These are phyloP conservation scores for Chloropicon primus DNA, from an alignment of 139 green algal species.

Conservation along the genomic window DNA sequence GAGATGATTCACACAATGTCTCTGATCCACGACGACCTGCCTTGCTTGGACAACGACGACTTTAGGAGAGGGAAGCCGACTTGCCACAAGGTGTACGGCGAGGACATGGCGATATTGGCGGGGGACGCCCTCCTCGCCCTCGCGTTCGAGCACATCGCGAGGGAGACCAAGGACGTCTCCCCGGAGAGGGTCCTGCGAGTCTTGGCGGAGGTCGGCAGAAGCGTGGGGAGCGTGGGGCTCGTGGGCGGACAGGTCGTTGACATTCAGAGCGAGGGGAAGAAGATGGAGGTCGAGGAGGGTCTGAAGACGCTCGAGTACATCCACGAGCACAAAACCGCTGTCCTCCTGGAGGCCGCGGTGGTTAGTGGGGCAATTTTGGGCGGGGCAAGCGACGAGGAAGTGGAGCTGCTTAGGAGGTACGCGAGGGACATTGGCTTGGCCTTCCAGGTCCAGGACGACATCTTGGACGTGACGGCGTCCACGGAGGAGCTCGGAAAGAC, in stretches of 20 bases:
- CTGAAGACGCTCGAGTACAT: slow-evolving; percentile 95
- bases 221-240: slow-evolving; percentile 76
- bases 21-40: slow-evolving; percentile 91
- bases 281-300: slow-evolving; percentile 44
- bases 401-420: slow-evolving; percentile 86
- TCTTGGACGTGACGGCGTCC: slow-evolving; percentile 83
- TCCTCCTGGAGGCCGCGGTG: slow-evolving; percentile 87
- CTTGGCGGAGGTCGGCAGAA: slow-evolving; percentile 69
- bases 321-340: slow-evolving; percentile 97
- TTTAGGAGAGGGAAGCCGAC: slow-evolving; percentile 84
- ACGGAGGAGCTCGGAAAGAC: slow-evolving; percentile 96
- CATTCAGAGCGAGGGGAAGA: slow-evolving; percentile 71
- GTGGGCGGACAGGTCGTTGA: slow-evolving; percentile 90
- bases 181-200: slow-evolving; percentile 72
- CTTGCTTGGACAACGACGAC: slow-evolving; percentile 98
- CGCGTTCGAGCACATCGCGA: slow-evolving; percentile 91
- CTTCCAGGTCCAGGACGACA: slow-evolving; percentile 97
- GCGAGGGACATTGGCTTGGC: slow-evolving; percentile 85
- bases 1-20: slow-evolving; percentile 99
- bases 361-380: slow-evolving; percentile 72
- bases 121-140: slow-evolving; percentile 88
- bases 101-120: slow-evolving; percentile 93
- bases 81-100: slow-evolving; percentile 94
- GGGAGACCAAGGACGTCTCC: slow-evolving; percentile 63
- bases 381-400: slow-evolving; percentile 56